Percentiles rank a stretch among this genome's conserved stretches.
phyloP scores from a whole-genome alignment of 176 grass and related monocot species.

The Triticum timopheevii region DNA sequence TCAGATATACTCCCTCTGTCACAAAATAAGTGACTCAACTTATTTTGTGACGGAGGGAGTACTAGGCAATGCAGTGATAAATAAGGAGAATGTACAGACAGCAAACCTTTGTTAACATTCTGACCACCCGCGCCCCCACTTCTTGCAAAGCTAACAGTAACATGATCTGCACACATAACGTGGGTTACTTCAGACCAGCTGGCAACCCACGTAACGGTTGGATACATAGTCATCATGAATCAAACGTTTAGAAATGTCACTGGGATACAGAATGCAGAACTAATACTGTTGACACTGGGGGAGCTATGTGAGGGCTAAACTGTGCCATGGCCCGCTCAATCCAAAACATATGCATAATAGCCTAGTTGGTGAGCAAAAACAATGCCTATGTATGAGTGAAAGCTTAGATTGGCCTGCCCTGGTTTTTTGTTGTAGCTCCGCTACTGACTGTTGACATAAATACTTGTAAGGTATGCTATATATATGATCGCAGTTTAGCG shows the following conservation, averaged over 20 bases:
- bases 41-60: too few species aligned
- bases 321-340: too few species aligned
- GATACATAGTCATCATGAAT: slow-evolving; percentile 1
- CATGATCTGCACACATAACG: slow-evolving; percentile 60
- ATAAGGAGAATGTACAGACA: neutral
- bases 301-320: too few species aligned
- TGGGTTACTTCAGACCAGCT: slow-evolving; percentile 30
- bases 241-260: neutral
- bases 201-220: neutral
- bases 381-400: too few species aligned
- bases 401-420: too few species aligned
- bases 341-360: too few species aligned
- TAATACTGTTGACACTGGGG: neutral
- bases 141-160: slow-evolving; percentile 94
- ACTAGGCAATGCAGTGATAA: neutral
- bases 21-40: too few species aligned
- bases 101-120: slow-evolving; percentile 95
- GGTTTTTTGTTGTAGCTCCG: too few species aligned
- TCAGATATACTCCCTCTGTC: neutral
- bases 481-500: neutral
- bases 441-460: neutral
- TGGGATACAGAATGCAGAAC: neutral
- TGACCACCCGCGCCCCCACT: slow-evolving; percentile 95
- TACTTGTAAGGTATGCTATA: neutral
- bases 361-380: too few species aligned